Percentiles rank a stretch among this genome's conserved stretches.
Evolutionary conservation across 176 grass and related monocot genomes (phyloP).

Genomic region (Oryza nivara): DNA sequence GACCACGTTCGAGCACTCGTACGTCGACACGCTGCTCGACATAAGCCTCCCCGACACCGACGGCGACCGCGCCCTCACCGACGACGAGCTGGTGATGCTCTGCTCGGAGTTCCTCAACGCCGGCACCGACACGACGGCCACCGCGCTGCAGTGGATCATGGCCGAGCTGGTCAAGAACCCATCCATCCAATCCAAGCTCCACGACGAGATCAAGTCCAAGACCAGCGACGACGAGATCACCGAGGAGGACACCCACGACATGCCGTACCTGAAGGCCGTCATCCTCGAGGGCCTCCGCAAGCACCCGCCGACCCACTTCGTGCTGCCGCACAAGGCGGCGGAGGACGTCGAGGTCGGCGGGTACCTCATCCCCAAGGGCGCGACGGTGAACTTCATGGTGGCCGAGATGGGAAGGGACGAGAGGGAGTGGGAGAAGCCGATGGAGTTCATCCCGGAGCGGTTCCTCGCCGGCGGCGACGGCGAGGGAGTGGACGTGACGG

Average conservation of each 20-base stretch:
- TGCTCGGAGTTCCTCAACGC: slow-evolving; percentile 68
- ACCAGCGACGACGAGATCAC: slow-evolving; percentile 13
- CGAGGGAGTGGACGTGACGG: slow-evolving; percentile 60
- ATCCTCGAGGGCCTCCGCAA: slow-evolving; percentile 61
- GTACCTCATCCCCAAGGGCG: slow-evolving; percentile 57
- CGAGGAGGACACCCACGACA: slow-evolving; percentile 53
- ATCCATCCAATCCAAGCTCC: slow-evolving; percentile 46
- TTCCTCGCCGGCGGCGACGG: slow-evolving; percentile 59
- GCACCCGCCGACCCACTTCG: slow-evolving; percentile 60
- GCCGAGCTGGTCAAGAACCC: slow-evolving; percentile 72
- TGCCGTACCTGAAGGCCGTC: slow-evolving; percentile 70
- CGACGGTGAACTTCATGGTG: slow-evolving; percentile 65
- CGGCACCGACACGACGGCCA: slow-evolving; percentile 77
- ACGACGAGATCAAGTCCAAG: slow-evolving; percentile 36
- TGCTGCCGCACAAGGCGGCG: slow-evolving; percentile 52
- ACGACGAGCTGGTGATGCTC: slow-evolving; percentile 47
- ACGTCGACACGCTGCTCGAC: slow-evolving; percentile 72
- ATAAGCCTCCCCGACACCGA: slow-evolving; percentile 47
- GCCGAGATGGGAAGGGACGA: slow-evolving; percentile 55
- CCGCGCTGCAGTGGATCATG: slow-evolving; percentile 78
- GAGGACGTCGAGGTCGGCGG: slow-evolving; percentile 53
- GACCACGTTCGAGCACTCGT: slow-evolving; percentile 54
- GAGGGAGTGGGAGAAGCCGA: slow-evolving; percentile 50
- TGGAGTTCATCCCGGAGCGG: slow-evolving; percentile 62
- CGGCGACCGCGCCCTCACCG: slow-evolving; percentile 41